Conservation (phyloP, 2,329 filamentous ascomycete genomes). For the Penicillium sp. region DNA sequence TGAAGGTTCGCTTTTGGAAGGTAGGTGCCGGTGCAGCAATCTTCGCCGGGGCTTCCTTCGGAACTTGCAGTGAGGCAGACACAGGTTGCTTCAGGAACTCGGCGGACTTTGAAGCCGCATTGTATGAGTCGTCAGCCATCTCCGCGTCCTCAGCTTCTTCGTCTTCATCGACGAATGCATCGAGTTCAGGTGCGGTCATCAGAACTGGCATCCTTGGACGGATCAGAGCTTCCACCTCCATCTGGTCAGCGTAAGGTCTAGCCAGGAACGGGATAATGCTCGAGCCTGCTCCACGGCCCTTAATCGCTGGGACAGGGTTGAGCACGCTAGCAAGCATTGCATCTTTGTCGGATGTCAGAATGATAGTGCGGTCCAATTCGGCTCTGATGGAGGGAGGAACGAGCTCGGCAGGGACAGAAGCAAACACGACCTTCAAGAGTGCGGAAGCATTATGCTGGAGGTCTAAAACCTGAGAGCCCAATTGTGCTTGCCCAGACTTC, state of each 20-base stretch:
- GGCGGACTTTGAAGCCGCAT: conserved; percentile 15
- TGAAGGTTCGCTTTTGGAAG: conserved; percentile 30
- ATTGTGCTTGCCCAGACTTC: conserved; percentile 22
- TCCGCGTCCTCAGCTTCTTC: conserved; percentile 34
- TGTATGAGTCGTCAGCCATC: conserved; percentile 12
- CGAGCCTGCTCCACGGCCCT: conserved; percentile 59
- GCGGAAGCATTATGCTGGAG: conserved; percentile 56
- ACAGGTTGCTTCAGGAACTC: conserved; percentile 27
- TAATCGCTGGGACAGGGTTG: conserved; percentile 65
- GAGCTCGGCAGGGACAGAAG: conserved; percentile 60
- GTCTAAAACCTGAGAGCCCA: conserved; percentile 28
- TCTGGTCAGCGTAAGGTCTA: conserved; percentile 59
- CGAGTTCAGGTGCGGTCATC: conserved; percentile 30
- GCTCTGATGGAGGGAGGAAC: conserved; percentile 68
- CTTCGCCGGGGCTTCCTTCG: conserved; percentile 13
- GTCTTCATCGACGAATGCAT: conserved; percentile 26
- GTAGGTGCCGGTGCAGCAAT: conserved; percentile 7
- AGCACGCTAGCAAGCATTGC: conserved; percentile 79
- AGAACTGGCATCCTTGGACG: conserved; percentile 51
- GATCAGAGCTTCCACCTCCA: conserved; percentile 67
- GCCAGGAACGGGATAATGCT: conserved; percentile 79
- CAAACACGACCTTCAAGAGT: conserved; percentile 62
- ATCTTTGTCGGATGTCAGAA: conserved; percentile 64
- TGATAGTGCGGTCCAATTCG: conserved; percentile 75
- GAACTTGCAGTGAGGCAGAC: conserved; percentile 14